Base-by-base conservation (phyloP, 2,329 filamentous ascomycete species). In the Colletotrichum graminicola region DNA sequence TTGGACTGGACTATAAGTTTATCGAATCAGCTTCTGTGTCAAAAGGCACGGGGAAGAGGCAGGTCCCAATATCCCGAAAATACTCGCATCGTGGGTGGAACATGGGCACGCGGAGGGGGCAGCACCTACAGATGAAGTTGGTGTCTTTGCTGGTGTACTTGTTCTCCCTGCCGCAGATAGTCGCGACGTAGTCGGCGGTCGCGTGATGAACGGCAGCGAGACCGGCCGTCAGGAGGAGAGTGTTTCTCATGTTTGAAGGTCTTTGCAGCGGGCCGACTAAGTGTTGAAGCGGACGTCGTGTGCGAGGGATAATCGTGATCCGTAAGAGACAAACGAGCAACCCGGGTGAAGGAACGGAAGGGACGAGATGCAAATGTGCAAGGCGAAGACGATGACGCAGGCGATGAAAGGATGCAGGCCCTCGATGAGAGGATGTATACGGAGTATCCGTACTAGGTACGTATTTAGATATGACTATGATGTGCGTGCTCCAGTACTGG, bases 1-100 rank as follows among this genome's bases (percentile, higher is more conserved):
- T 80, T 78, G 18, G 78, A 74, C 62, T 76, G 76, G 62, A 77
- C 78, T 79, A 66, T 6, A 47, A 6, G 39, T 7, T 21, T 23
- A n/a, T 47, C 6, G 26, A 18, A 54, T 74, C 11, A 74, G 64
- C 54, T 16, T 54, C 21, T 12, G 21, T 8, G n/a, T 2, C 21
- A n/a, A 10, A n/a, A 21, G 41, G 6, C 39, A 26, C 6, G 18
- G 26, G 7, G 4, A 34, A 21, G 8, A 32, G 29, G 51, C 47
- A 23, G 12, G 51, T 18, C 6, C 16, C 18, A 3, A 34, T 34
- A n/a, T 14, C 14, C 29, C 8, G 29, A n/a, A 6, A 7, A 54
- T 3, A 1, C 21, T 34, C 29, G 51, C 5, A 34, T 34, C 21
- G 26, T 2, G 4, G 26, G 10, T n/a, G 57, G 56, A 41, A 41